These are phyloP conservation scores for Aspergillus clavatus DNA, from an alignment of 2,329 filamentous ascomycete genomes.

Conservation along the genomic window DNA sequence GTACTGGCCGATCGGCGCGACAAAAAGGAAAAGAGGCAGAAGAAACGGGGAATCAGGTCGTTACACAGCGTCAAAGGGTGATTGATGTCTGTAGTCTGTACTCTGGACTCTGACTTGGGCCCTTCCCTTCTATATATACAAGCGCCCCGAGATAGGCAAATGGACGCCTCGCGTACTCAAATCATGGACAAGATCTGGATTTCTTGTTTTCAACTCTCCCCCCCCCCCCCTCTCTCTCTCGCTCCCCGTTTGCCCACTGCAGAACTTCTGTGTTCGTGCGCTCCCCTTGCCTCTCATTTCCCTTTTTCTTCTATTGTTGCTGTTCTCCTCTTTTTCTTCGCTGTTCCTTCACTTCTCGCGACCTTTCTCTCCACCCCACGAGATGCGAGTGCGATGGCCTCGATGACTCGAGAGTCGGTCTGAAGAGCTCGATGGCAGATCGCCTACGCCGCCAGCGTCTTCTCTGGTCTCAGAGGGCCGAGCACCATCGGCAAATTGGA, in stretches of 20 bases:
- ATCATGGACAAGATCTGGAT: too few relatives aligned
- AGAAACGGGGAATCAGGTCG: background rate
- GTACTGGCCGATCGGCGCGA: background rate
- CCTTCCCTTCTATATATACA: background rate
- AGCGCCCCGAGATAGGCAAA: background rate
- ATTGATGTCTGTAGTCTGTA: too few relatives aligned
- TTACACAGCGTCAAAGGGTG: background rate
- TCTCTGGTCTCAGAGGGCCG: conserved; percentile 22
- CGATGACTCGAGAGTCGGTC: conserved; percentile 2
- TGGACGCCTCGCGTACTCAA: background rate
- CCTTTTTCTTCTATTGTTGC: background rate
- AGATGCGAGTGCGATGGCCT: conserved; percentile 30
- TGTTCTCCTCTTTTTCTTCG: background rate
- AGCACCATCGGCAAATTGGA: conserved; percentile 33
- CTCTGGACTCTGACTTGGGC: too few relatives aligned
- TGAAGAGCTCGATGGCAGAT: conserved; percentile 12
- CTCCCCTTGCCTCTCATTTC: background rate
- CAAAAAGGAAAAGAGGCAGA: background rate
- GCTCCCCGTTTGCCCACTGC: background rate
- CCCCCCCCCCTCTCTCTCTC: too few relatives aligned
- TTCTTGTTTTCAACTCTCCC: too few relatives aligned
- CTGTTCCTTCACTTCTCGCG: conserved; percentile 15
- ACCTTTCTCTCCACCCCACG: conserved; percentile 41
- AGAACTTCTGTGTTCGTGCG: too few relatives aligned
- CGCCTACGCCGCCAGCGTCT: conserved; percentile 9